Conservation (phyloP, 306 rosid genomes). For the Fragaria ananassa region DNA sequence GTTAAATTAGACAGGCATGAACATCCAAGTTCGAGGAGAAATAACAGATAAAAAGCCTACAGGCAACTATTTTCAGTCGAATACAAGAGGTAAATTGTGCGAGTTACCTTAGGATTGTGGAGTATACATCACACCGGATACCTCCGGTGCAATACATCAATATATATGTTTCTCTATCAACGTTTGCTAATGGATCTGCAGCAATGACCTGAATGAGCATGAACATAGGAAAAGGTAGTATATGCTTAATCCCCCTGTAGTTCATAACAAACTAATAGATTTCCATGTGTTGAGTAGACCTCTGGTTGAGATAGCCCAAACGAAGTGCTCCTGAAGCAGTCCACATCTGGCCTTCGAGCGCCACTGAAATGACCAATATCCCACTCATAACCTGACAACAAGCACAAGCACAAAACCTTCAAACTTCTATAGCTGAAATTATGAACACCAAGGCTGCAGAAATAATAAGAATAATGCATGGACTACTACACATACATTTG, state of each 20-base stretch:
- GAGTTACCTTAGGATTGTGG: conserved; percentile 74
- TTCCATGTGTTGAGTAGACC: conserved; percentile 42
- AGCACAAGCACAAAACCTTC: conserved; percentile 24
- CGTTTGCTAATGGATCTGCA: conserved; percentile 76
- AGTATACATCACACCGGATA: conserved; percentile 84
- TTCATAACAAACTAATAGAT: conserved; percentile 10
- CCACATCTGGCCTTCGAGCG: conserved; percentile 76
- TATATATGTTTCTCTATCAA: conserved; percentile 60
- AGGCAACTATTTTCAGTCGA: not conserved
- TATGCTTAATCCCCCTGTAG: conserved; percentile 6
- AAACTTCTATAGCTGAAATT: conserved; percentile 24
- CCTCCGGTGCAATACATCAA: conserved; percentile 98
- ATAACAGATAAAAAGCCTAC: not conserved
- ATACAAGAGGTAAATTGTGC: not conserved
- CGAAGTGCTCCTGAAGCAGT: conserved; percentile 91
- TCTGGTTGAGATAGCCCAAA: conserved; percentile 66
- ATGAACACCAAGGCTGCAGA: conserved; percentile 21
- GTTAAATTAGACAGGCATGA: not conserved
- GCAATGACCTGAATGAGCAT: conserved; percentile 49
- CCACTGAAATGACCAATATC: conserved; percentile 86
- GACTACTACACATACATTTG: not conserved
- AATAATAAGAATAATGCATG: not conserved
- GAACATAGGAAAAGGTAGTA: conserved; percentile 20
- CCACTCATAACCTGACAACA: conserved; percentile 88
- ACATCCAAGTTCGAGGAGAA: not conserved